These are phyloP conservation scores for Termitomyces sp. DNA, from an alignment of 768 basidiomycete genomes.

Conservation along the genomic window DNA sequence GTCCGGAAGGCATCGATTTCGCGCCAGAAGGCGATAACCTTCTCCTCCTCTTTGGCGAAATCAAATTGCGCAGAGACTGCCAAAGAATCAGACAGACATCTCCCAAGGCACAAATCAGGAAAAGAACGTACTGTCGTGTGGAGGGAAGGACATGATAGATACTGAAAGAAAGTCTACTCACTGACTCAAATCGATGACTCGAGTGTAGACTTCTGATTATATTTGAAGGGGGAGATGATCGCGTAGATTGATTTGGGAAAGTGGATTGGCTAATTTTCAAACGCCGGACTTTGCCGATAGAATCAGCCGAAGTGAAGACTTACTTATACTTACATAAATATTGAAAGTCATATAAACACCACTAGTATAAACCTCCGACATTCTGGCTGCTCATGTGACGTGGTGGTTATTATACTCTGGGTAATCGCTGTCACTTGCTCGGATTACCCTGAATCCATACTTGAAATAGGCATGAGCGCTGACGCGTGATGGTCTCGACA, in stretches of 20 bases:
- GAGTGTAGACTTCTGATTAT: slow-evolving; percentile 2
- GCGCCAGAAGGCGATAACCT: slow-evolving; percentile 86
- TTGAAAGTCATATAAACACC: no score
- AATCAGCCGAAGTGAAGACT: no score
- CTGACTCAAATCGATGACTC: slow-evolving; percentile 9
- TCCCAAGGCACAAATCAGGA: slow-evolving; percentile 8
- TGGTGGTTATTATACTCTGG: no score
- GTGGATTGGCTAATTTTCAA: slow-evolving; percentile 4
- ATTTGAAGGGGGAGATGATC: slow-evolving; percentile 10
- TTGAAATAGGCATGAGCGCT: no score
- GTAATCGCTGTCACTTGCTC: no score
- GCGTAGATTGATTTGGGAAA: slow-evolving; percentile 12
- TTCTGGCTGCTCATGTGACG: no score
- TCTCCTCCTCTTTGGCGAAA: slow-evolving; percentile 86
- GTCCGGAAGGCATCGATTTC: slow-evolving; percentile 98
- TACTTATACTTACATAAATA: no score
- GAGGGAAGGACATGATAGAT: slow-evolving; percentile 53
- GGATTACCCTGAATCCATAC: no score
- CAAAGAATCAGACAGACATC: slow-evolving; percentile 8
- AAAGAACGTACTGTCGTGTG: slow-evolving; percentile 62
- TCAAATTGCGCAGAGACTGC: slow-evolving; percentile 73
- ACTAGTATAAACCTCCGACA: no score
- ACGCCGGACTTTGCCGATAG: slow-evolving; percentile 16
- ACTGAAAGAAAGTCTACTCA: slow-evolving; percentile 1
- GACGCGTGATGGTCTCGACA: no score